Evolutionary conservation across 345 rosid species (phyloP).

Genomic region (Lepidium africanum): DNA sequence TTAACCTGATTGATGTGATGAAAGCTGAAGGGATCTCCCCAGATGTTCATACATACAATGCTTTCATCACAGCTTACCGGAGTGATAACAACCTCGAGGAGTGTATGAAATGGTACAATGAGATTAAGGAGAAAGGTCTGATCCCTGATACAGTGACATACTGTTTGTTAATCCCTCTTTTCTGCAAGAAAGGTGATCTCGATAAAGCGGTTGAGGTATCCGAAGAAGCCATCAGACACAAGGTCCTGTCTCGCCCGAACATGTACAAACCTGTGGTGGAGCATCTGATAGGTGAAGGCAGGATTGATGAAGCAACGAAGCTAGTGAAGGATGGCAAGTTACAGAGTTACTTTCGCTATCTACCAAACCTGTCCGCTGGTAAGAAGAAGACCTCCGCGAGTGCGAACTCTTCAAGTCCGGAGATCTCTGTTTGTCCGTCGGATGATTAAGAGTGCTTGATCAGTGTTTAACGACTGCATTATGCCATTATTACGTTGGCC

Average conservation of each 20-base stretch:
- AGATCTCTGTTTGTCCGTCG: not conserved
- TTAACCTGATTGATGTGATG: slow-evolving; percentile 40
- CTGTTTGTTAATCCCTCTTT: slow-evolving; percentile 35
- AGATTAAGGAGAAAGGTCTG: slow-evolving; percentile 30
- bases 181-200: slow-evolving; percentile 48
- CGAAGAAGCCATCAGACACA: slow-evolving; percentile 25
- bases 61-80: slow-evolving; percentile 48
- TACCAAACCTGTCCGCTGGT: slow-evolving; percentile 35
- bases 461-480: not conserved
- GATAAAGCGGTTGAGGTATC: slow-evolving; percentile 44
- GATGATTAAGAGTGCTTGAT: slow-evolving; percentile 2
- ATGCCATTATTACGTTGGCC: not conserved
- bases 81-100: slow-evolving; percentile 36
- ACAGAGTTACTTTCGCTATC: slow-evolving; percentile 29
- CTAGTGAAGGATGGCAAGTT: slow-evolving; percentile 45
- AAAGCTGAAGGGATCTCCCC: slow-evolving; percentile 32
- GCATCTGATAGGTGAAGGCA: slow-evolving; percentile 39
- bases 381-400: slow-evolving; percentile 1
- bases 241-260: slow-evolving; percentile 26
- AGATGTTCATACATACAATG: slow-evolving; percentile 47
- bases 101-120: slow-evolving; percentile 45
- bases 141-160: slow-evolving; percentile 35
- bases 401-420: not conserved
- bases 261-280: slow-evolving; percentile 49
- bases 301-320: slow-evolving; percentile 47